Base-by-base conservation (phyloP, 2,329 filamentous ascomycete genomes). In the Didymella pomorum region DNA sequence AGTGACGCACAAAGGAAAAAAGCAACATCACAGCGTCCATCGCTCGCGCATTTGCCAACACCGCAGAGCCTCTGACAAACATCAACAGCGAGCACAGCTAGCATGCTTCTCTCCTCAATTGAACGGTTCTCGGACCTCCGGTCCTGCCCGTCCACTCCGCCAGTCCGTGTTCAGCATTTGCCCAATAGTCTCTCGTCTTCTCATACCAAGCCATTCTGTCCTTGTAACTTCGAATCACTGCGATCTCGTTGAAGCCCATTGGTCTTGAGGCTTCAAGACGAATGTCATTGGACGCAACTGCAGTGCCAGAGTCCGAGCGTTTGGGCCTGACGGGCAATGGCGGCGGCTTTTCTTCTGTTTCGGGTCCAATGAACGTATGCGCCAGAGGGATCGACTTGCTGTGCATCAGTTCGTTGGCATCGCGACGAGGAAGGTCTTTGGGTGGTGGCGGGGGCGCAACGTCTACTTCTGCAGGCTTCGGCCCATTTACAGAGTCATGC, bases 151-250 rank as follows among this genome's bases (percentile, higher is more conserved):
- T 69, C 72, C 73, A 76, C 35, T 71, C 70, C 4, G 45, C 59
- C 35, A 75, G 42, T 8, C 72, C 74, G 58, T 76, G 73, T 45
- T 75, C 71, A n/a, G 69, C 70, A 47, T 56, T 64, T 11, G 74
- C 73, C 74, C 74, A 76, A 53, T 75, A 76, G 2, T 74, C 65
- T 31, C 72, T 68, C n/a, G 71, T 69, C 56, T 63, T 68, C 60
- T 71, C 68, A 44, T 76, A 76, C 52, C 72, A 35, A 31, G 53
- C 63, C 73, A 76, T 73, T 5, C 73, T 63, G 37, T 71, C 66
- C 25, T 60, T 60, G 29, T 71, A 65, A 23, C 52, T 72, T 18
- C 60, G n/a, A 2, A 71, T 63, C 2, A 67, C 64, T 23, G 67
- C 43, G 28, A 76, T 76, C 2, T 75, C 68, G 26, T 70, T 64